Conservation (phyloP, 768 basidiomycete species). For the Suillus alpinus region DNA sequence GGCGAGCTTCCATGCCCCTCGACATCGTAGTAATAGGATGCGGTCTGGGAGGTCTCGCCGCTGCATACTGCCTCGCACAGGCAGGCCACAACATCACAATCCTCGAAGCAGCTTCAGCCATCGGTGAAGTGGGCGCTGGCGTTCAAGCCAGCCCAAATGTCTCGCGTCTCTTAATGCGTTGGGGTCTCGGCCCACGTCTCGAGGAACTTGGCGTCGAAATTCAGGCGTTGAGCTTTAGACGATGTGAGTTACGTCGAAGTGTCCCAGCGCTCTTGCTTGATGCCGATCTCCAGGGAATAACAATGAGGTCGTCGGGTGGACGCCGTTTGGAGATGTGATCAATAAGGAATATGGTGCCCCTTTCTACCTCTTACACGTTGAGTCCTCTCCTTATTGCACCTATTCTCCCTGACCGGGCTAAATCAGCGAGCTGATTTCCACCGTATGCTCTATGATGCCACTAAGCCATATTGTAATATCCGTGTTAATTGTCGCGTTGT, state of each 20-base stretch:
- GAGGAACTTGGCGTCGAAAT: slow-evolving; percentile 38
- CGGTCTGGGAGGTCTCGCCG: slow-evolving; percentile 49
- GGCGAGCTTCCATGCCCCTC: slow-evolving; percentile 24
- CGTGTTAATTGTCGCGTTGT: slow-evolving; percentile 37
- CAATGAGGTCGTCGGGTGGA: slow-evolving; percentile 36
- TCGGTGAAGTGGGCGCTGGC: slow-evolving; percentile 50
- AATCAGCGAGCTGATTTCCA: slow-evolving; percentile 47
- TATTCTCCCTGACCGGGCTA: not conserved
- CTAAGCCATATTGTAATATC: slow-evolving; percentile 36
- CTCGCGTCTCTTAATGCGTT: slow-evolving; percentile 43
- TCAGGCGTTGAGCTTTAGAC: slow-evolving; percentile 35
- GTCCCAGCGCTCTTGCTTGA: not conserved
- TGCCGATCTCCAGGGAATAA: slow-evolving; percentile 23
- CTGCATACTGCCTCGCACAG: slow-evolving; percentile 44
- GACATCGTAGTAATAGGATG: slow-evolving; percentile 47
- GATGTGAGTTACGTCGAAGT: slow-evolving; percentile 32
- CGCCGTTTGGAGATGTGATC: slow-evolving; percentile 34
- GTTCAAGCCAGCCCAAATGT: slow-evolving; percentile 48
- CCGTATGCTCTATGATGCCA: slow-evolving; percentile 34
- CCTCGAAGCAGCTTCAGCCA: slow-evolving; percentile 39
- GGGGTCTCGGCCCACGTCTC: slow-evolving; percentile 47
- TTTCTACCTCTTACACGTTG: slow-evolving; percentile 34
- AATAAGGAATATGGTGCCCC: slow-evolving; percentile 32
- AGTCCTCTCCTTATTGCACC: not conserved
- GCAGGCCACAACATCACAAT: slow-evolving; percentile 50